A percentile compares a stretch with the other conserved stretches of the same genome.
Conservation (phyloP, 1,139 yeast species). For the Suhomyces yuchorum region DNA sequence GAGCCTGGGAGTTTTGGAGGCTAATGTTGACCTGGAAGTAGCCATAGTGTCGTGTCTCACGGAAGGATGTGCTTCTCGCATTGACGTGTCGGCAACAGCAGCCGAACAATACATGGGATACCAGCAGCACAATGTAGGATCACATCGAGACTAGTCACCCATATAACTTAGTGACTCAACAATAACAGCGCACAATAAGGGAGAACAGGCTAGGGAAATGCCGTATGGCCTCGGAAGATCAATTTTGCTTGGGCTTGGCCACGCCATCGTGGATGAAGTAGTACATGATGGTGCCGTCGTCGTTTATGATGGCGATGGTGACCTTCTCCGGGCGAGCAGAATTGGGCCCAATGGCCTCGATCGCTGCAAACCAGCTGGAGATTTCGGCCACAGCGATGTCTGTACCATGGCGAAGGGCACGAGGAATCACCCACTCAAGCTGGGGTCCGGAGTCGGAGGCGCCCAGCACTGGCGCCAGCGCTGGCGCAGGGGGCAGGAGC, state of each 20-base stretch:
- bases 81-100: neutral
- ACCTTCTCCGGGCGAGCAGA: constrained; percentile 39
- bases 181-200: no score
- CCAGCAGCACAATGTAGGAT: neutral
- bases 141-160: neutral
- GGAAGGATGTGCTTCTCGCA: neutral
- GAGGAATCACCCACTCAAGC: constrained; percentile 42
- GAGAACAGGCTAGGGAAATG: neutral
- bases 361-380: constrained; percentile 34
- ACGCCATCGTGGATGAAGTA: constrained; percentile 66
- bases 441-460: no score
- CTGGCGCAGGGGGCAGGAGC: neutral
- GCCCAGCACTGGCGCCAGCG: no score
- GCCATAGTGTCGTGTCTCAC: no score
- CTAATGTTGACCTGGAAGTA: no score
- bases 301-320: constrained; percentile 57
- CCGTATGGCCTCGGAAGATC: neutral
- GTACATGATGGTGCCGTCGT: constrained; percentile 69
- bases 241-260: constrained; percentile 59
- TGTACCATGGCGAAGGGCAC: constrained; percentile 17
- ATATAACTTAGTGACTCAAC: neutral
- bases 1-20: no score
- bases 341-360: constrained; percentile 16
- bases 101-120: neutral
- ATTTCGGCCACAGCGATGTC: constrained; percentile 27